phyloP scores from a whole-genome alignment of 306 rosid species.

The Prunus davidiana region DNA sequence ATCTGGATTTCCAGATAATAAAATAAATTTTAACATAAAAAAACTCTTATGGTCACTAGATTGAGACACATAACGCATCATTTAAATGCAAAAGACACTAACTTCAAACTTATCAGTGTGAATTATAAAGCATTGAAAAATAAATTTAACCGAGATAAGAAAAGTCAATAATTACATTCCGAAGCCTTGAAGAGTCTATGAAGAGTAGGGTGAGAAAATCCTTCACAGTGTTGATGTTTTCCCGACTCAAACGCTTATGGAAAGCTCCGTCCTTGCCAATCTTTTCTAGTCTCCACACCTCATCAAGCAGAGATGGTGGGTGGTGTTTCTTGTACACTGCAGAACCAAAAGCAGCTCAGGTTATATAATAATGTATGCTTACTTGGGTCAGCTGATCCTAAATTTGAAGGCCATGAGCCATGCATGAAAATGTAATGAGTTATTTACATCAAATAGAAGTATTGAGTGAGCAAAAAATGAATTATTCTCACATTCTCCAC shows the following conservation, averaged over 20 bases:
- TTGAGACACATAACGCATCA: neutral
- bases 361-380: neutral
- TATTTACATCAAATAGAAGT: neutral
- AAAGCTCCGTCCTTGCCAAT: constrained; percentile 98
- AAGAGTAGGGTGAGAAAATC: constrained; percentile 84
- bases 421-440: neutral
- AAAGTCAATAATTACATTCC: constrained; percentile 57
- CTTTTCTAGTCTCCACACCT: constrained; percentile 96
- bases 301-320: constrained; percentile 85
- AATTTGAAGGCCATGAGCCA: neutral
- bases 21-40: neutral
- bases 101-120: neutral
- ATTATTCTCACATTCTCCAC: constrained; percentile 91
- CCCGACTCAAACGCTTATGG: constrained; percentile 80
- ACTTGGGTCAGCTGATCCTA: neutral
- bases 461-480: neutral
- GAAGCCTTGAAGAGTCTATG: constrained; percentile 71
- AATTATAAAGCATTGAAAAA: neutral
- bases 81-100: constrained; percentile 10
- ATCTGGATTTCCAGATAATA: constrained; percentile 41
- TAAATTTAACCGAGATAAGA: constrained; percentile 6
- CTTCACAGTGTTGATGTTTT: constrained; percentile 62
- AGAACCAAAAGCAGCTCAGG: constrained; percentile 24
- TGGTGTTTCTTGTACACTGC: constrained; percentile 98
- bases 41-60: neutral